Evolutionary conservation across 345 rosid species (phyloP), one percentile per base, ranked within the genome.

Genomic region (Populus simonii): DNA sequence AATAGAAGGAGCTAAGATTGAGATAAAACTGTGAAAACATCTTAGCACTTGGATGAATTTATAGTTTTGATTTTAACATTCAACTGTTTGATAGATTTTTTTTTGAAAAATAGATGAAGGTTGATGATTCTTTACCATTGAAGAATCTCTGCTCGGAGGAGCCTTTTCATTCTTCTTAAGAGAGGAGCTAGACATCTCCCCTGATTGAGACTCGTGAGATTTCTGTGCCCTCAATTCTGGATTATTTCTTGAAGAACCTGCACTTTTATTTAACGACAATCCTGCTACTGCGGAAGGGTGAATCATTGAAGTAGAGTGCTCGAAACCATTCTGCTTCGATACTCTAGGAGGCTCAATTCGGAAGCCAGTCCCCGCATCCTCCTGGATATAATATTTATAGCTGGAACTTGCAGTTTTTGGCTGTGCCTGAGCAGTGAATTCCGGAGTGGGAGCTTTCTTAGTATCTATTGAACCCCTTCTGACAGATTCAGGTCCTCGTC

Each of bases 401-500:
- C 86, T 83, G 38, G 22, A 81, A 69, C 86, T 80, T 71, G 87
- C 77, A 70, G 82, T 29, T 69, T 83, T 89, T 51, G 91, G 74
- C 68, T 87, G 87, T 47, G 87, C 92, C 27, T 82, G 81, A 74
- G 85, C 80, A 75, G 87, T 79, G 83, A 95, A 93, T 76, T 90
- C 98, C 1, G 94, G 92, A 18, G 94, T 87, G 36, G 74, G 74
- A 7, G 74, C 83, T 59, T 71, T 85, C 77, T 83, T 87, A 55
- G 66, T 71, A 71, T 90, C 90, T 86, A 92, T 88, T 57, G 80
- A 70, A 39, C 85, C 90, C 80, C 92, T 79, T 84, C 96, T 88
- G 33, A 87, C 91, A 12, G 97, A 88, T 83, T 90, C 95, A 1
- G 88, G 88, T 71, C 88, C 94, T 39, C 84, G 89, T 63, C 90